A percentile compares a stretch with the other conserved stretches of the same genome.
phyloP scores from a whole-genome alignment of 2,329 filamentous ascomycete genomes.

The Arachnomyces sp. region DNA sequence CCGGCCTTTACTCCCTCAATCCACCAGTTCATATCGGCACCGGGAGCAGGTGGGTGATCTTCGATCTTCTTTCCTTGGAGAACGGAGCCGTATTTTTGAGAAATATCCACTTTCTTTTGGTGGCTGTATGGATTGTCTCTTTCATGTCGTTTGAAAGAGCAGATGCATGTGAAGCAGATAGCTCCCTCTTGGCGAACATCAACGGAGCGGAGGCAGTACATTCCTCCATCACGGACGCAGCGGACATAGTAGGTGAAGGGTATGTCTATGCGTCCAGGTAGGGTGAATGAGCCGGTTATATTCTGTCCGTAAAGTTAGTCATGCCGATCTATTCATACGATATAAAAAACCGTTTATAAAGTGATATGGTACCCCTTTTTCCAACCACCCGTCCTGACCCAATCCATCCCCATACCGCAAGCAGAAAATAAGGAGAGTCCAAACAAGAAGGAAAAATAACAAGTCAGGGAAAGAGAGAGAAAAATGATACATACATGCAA shows the following conservation, averaged over 20 bases:
- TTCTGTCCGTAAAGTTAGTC: conserved; percentile 27
- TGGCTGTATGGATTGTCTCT: conserved; percentile 19
- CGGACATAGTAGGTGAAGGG: conserved; percentile 47
- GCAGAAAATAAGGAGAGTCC: too few relatives aligned
- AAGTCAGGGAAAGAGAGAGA: neutral
- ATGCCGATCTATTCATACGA: neutral
- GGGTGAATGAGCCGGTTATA: conserved; percentile 47
- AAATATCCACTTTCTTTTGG: conserved; percentile 21
- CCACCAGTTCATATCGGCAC: conserved; percentile 32
- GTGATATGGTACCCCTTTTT: too few relatives aligned
- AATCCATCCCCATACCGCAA: too few relatives aligned
- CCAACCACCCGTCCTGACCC: too few relatives aligned
- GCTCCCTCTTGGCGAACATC: conserved; percentile 44
- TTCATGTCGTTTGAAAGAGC: conserved; percentile 46
- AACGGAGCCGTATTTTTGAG: conserved; percentile 23
- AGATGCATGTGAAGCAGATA: conserved; percentile 46
- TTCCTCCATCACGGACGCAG: conserved; percentile 44
- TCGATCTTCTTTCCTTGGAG: conserved; percentile 22
- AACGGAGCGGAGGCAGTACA: conserved; percentile 46
- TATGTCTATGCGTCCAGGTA: conserved; percentile 38
- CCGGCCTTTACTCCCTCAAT: conserved; percentile 21
- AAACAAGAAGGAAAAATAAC: conserved; percentile 2
- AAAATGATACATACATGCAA: conserved; percentile 40
- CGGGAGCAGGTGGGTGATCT: conserved; percentile 24
- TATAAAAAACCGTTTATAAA: too few relatives aligned